Conservation (phyloP, 1,284 basidiomycete genomes). For the Ganoderma meredithae region DNA sequence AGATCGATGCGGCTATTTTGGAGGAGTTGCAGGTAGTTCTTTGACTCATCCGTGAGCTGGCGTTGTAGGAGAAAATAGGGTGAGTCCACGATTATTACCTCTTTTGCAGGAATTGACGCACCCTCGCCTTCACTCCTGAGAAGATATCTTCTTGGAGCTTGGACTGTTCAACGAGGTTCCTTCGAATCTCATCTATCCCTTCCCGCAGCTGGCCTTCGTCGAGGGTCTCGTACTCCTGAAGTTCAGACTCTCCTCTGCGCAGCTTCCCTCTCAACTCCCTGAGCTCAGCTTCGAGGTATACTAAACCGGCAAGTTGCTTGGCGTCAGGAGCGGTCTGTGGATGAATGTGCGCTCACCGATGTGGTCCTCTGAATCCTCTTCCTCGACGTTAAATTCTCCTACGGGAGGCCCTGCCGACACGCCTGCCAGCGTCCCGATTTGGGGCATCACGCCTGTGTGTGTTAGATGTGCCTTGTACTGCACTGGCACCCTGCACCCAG, state of each 20-base stretch:
- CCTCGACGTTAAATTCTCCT: background rate
- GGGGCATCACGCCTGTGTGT: background rate
- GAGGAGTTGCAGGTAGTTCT: background rate
- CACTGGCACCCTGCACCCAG: background rate
- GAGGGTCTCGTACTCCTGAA: background rate
- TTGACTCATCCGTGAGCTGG: background rate
- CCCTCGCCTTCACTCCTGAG: background rate
- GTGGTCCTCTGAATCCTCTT: background rate
- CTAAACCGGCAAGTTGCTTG: background rate
- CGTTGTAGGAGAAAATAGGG: background rate
- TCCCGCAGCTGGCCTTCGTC: background rate
- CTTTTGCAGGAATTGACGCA: background rate
- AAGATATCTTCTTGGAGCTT: background rate
- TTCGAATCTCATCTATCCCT: background rate
- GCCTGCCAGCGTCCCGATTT: background rate
- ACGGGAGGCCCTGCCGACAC: background rate
- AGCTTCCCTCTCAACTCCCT: background rate
- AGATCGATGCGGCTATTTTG: background rate
- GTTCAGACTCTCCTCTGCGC: background rate
- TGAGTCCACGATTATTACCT: background rate
- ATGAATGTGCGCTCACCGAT: background rate
- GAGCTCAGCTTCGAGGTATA: background rate
- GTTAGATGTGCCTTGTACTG: background rate
- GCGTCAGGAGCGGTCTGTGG: background rate
- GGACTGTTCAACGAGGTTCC: background rate